Base-by-base conservation (phyloP, 495 filamentous ascomycete genomes). In the Annulohypoxylon moriforme region DNA sequence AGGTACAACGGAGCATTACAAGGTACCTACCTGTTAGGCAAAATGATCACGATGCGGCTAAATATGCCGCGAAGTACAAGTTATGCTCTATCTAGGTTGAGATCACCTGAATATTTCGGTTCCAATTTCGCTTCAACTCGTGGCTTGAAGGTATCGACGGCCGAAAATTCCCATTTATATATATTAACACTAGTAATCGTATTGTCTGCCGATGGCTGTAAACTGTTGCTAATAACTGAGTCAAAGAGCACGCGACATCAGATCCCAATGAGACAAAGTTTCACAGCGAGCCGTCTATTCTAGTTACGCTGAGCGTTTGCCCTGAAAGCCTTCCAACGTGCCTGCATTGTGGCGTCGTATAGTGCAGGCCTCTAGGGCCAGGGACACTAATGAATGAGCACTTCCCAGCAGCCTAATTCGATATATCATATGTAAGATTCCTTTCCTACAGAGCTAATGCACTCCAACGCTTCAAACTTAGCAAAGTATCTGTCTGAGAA, bases 11-110 rank as follows among this genome's bases (percentile, higher is more conserved):
- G 11, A 44, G 50, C 1, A 18, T 25, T 34, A 46, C 49, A 13
- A 27, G 11, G 14, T 13, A 14, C 13, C 40, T 58, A 42, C 47
- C 6, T 29, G 62, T 56, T 53, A 63, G 68, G 63, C 63, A 71
- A 11, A 61, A 66, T 60, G 50, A 40, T 67, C 58, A 56, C 34
- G 49, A 58, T 67, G 53, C 53, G 69, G 69, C 69, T 72, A 72
- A 72, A 72, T 72, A 67, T 68, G 59, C 13, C 33, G 42, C 44
- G 44, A 44, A 56, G 42, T 25, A 40, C 36, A 14, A 60, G 20
- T 31, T 25, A 49, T 31, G 18, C 10, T 36, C 49, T 53, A 42
- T n/a, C 11, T 6, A 29, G 22, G 27, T 57, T 62, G 24, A 57
- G 57, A 58, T 27, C 49, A 25, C 16, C 55, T 50, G 34, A 14